Evolutionary conservation across 805 yeast species (phyloP).

Genomic region (Pichia heedii): DNA sequence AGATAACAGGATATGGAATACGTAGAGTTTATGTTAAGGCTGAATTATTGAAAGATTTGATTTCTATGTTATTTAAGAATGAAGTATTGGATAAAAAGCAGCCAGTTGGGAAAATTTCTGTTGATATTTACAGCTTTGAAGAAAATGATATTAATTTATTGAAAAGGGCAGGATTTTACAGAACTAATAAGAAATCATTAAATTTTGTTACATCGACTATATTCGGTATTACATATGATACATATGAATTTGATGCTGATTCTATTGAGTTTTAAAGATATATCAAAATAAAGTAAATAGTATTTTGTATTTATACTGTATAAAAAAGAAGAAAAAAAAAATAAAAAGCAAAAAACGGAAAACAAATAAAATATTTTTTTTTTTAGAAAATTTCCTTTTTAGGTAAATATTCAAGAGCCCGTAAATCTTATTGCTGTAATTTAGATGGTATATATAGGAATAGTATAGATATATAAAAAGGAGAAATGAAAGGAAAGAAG

Average conservation of each 20-base stretch:
- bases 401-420: too few species aligned
- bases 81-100: slow-evolving; percentile 18
- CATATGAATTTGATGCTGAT: slow-evolving; percentile 12
- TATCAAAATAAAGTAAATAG: background rate
- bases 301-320: too few species aligned
- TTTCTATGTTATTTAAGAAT: slow-evolving; percentile 19
- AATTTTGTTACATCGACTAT: slow-evolving; percentile 11
- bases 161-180: slow-evolving; percentile 35
- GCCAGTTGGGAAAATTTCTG: slow-evolving; percentile 19
- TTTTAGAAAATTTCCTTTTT: too few species aligned
- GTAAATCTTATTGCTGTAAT: too few species aligned
- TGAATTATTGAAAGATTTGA: slow-evolving; percentile 53
- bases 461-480: too few species aligned
- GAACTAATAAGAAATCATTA: slow-evolving; percentile 5
- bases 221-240: slow-evolving; percentile 16
- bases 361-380: background rate
- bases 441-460: too few species aligned
- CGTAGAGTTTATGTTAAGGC: slow-evolving; percentile 59
- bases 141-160: slow-evolving; percentile 29
- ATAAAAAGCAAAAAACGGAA: too few species aligned
- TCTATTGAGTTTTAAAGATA: slow-evolving; percentile 8
- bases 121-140: slow-evolving; percentile 50
- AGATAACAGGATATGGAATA: slow-evolving; percentile 51
- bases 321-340: background rate
- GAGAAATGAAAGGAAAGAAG: too few species aligned